Evolutionary conservation across 1,284 basidiomycete genomes (phyloP).

Genomic region (Austropuccinia psidii): DNA sequence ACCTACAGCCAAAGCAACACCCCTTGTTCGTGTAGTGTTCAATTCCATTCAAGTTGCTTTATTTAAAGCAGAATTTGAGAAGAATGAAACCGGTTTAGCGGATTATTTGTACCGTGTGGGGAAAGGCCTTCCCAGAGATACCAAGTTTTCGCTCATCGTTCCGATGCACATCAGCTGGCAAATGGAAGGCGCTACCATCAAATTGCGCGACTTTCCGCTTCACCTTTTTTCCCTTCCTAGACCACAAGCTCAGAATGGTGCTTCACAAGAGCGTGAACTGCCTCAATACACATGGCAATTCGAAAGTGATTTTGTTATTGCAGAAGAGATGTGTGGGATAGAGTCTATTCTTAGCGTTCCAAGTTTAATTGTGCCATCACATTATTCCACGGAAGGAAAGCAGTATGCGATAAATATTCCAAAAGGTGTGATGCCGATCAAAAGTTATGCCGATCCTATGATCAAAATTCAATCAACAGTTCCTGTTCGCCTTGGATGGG

Average conservation of each 20-base stretch:
- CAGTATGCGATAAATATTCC: constrained; percentile 62
- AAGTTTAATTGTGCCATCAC: constrained; percentile 56
- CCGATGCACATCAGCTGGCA: constrained; percentile 72
- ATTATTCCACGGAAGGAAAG: constrained; percentile 45
- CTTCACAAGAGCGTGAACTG: constrained; percentile 14
- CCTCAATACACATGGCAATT: constrained; percentile 55
- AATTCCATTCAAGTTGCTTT: constrained; percentile 58
- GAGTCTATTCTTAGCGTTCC: constrained; percentile 64
- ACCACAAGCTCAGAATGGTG: constrained; percentile 33
- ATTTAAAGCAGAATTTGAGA: constrained; percentile 59
- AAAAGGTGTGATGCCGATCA: constrained; percentile 91
- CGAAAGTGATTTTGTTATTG: constrained; percentile 73
- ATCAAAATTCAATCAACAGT: constrained; percentile 64
- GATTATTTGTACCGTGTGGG: constrained; percentile 68
- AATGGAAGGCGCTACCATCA: constrained; percentile 58
- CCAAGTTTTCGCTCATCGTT: constrained; percentile 69
- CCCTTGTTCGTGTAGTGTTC: constrained; percentile 66
- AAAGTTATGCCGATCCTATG: constrained; percentile 65
- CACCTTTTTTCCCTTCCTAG: constrained; percentile 51
- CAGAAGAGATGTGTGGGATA: constrained; percentile 64
- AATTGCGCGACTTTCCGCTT: constrained; percentile 65
- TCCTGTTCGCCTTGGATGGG: constrained; percentile 70
- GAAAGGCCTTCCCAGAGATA: constrained; percentile 61
- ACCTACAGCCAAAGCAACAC: constrained; percentile 55
- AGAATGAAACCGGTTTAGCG: constrained; percentile 51